Base-by-base conservation (phyloP, 257 asterid genomes). In the Solanum appendiculatum region DNA sequence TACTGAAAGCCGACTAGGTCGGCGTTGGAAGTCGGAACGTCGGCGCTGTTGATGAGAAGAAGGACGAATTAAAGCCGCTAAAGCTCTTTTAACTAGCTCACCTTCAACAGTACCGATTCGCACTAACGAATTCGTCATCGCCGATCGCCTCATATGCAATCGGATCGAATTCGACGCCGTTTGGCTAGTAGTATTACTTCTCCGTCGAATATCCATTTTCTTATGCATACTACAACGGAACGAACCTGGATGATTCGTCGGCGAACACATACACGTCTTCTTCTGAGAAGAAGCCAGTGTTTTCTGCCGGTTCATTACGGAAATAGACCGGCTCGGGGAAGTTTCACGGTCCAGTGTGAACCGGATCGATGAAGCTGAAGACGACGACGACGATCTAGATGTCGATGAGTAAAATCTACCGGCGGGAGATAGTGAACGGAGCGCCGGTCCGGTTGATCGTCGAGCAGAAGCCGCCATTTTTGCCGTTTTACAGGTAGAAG, bases 241-340 rank as follows among this genome's bases (percentile, higher is more conserved):
- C 27, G 96, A 93, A 13, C 96, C 96, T 8, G 95, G 95, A 88
- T 93, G 95, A 51, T 85, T 93, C 0, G 95, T 92, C 2, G 95
- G 96, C 12, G 96, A 91, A 80, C 96, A 93, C 94, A 91, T 89
- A 46, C 96, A 93, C 33, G 92, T 85, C 88, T 84, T 72, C 91
- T 91, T 36, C 58, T 18, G 54, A 56, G 56, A 33, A n/a, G 82
- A 23, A 42, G 83, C 9, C 23, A 78, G 1, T 40, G 84, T 42
- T 80, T 80, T 80, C 27, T 80, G 82, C 82, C 82, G 64, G 88
- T 69, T 85, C 69, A 85, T 72, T 13, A 87, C 87, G 20, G 93
- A 90, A 48, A 91, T 83, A 11, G 90, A 90, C 78, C 93, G 86
- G 27, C n/a, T 39, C 2, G 84, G 89, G 7, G 87, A 87, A 83